Evolutionary conservation across 257 asterid species (phyloP), one percentile per base, ranked within the genome.

Genomic region (Nyctanthes arbortristis): DNA sequence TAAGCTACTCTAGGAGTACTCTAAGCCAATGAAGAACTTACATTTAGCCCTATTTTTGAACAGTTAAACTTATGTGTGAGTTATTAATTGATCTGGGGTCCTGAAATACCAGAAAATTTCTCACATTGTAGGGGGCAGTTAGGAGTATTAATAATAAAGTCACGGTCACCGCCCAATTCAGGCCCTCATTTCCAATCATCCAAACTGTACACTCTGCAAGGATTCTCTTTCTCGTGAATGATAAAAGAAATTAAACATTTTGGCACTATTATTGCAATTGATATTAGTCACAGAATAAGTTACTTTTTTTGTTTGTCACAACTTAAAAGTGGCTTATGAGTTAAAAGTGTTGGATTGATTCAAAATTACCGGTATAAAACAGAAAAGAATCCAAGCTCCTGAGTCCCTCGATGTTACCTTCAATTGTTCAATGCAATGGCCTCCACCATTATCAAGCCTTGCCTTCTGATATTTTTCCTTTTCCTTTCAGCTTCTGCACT

Each of bases 401-500:
- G 32, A 47, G 5, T 16, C 25, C 37, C 52, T 10, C 65, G n/a
- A n/a, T 18, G 27, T 29, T 29, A 32, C 47, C 25, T 63, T 37
- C 36, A 39, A 0, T 30, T 37, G 18, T 63, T 37, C 36, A 39
- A 0, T 30, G 27, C 35, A 63, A 71, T 80, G 83, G 79, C 83
- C 24, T 56, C 61, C 71, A 32, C 31, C 33, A 5, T 47, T 49
- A 25, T 66, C 31, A 72, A 29, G 6, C 64, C 71, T 25, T 65
- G 68, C 37, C 39, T 79, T 9, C 34, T 77, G n/a, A 30, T 77
- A 60, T 56, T 24, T 54, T 74, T 29, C 34, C 33, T 78, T 65
- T 72, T 77, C 59, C 43, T 79, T 70, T 73, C 80, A 9, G 8
- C 75, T 56, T n/a, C 12, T 8, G 34, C 75, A 25, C 61, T 37